Evolutionary conservation across 2,329 filamentous ascomycete genomes (phyloP), one percentile per base, ranked within the genome.

Genomic region (Penicillium rolfsii): DNA sequence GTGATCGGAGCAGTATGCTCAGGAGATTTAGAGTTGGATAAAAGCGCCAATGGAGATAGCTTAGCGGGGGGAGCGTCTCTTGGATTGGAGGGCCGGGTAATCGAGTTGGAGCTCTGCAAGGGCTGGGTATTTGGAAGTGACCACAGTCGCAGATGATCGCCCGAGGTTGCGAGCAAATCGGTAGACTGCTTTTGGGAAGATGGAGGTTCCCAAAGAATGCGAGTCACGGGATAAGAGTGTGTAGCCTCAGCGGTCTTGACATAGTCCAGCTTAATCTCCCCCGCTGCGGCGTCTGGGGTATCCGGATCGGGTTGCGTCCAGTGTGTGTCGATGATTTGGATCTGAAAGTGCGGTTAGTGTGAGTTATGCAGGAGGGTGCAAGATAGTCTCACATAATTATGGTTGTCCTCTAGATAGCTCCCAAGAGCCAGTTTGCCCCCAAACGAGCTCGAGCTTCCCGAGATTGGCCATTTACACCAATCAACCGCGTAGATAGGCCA

Each of bases 401-500:
- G 95, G 5, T 93, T 94, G 78, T 99, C 95, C 79, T 99, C 95
- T 55, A 98, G 81, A 75, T 98, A 98, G 80, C 95, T 99, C 61
- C 94, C 95, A 41, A 99, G 84, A 12, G 95, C 95, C 69, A 99
- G 85, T 78, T 98, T 98, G 41, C 95, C 95, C 3, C 91, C 92
- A 64, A 91, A 89, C 67, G 81, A 81, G 55, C 71, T 75, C 40
- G 88, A 68, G 49, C 61, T 70, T 79, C 88, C 71, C 43, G 92
- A 87, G 2, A 94, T 88, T 16, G 91, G 87, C 94, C 95, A 99
- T 79, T 99, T 99, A 82, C 95, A 99, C 95, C 95, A 99, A 80
- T 99, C 95, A 71, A 96, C 94, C 12, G 95, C 94, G 76, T 98
- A 99, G 58, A 96, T 89, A 14, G 93, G 90, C 92, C 95, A 99